phyloP scores from a whole-genome alignment of 2,329 filamentous ascomycete species.

The Lachnellula occidentalis region DNA sequence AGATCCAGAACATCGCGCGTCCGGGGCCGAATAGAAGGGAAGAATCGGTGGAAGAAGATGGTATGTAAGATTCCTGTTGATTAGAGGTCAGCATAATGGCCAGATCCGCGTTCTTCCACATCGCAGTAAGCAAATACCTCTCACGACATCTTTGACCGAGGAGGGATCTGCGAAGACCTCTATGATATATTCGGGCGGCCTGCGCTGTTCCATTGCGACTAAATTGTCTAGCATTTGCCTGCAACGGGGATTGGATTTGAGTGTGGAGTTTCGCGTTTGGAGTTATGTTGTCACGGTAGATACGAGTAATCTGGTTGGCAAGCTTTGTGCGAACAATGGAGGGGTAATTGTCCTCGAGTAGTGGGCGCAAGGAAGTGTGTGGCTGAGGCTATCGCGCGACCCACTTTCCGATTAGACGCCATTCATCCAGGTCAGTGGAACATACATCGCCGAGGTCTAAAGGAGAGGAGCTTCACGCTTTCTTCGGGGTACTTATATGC shows the following conservation, averaged over 20 bases:
- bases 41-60: constrained; percentile 98
- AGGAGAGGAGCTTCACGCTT: no score
- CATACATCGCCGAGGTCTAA: neutral
- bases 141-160: constrained; percentile 86
- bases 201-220: constrained; percentile 53
- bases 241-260: neutral
- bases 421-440: no score
- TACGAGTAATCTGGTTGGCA: neutral
- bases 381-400: neutral
- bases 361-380: no score
- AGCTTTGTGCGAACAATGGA: neutral
- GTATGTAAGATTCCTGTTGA: constrained; percentile 79
- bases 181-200: constrained; percentile 82
- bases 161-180: constrained; percentile 89
- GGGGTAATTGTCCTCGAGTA: neutral
- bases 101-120: neutral
- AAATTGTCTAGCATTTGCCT: constrained; percentile 13
- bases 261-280: neutral
- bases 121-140: constrained; percentile 52
- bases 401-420: neutral
- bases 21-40: constrained; percentile 75
- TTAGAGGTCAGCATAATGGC: constrained; percentile 6
- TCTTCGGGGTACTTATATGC: no score
- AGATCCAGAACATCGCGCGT: constrained; percentile 88
- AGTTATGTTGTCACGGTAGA: neutral